phyloP scores from a whole-genome alignment of 805 yeast genomes.

The Yarrowia sp. region DNA sequence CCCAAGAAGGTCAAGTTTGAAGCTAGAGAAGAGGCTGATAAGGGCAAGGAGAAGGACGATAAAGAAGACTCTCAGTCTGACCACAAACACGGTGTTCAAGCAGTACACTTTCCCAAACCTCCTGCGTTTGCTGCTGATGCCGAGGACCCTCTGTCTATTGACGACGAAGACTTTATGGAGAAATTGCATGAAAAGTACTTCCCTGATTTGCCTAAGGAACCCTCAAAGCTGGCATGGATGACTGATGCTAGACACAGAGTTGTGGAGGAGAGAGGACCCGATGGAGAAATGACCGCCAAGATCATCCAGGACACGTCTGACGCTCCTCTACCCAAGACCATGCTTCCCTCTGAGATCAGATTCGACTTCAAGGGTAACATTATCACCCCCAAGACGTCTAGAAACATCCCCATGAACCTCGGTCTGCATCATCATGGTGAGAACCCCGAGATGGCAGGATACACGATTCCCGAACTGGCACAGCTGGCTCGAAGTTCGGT shows the following conservation, averaged over 20 bases:
- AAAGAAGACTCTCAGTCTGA: neutral
- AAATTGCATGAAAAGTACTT: slow-evolving; percentile 73
- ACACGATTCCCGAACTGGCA: slow-evolving; percentile 81
- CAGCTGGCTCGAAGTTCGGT: slow-evolving; percentile 79
- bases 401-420: slow-evolving; percentile 58
- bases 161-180: slow-evolving; percentile 68
- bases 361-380: slow-evolving; percentile 88
- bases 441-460: slow-evolving; percentile 89
- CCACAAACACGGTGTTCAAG: neutral
- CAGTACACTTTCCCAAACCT: slow-evolving; percentile 25
- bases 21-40: neutral
- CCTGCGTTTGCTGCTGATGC: slow-evolving; percentile 16
- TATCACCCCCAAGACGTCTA: slow-evolving; percentile 63
- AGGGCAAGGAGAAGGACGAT: neutral
- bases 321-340: slow-evolving; percentile 16
- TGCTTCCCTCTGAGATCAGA: slow-evolving; percentile 60
- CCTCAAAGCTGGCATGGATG: slow-evolving; percentile 92
- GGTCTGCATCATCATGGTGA: slow-evolving; percentile 94
- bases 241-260: slow-evolving; percentile 57
- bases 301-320: slow-evolving; percentile 32
- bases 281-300: slow-evolving; percentile 23
- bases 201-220: slow-evolving; percentile 87
- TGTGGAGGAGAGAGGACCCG: slow-evolving; percentile 47
- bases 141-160: slow-evolving; percentile 24
- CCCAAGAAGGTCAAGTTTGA: slow-evolving; percentile 30